phyloP scores from a whole-genome alignment of 2,329 filamentous ascomycete species.

The Drechslerella dactyloides region DNA sequence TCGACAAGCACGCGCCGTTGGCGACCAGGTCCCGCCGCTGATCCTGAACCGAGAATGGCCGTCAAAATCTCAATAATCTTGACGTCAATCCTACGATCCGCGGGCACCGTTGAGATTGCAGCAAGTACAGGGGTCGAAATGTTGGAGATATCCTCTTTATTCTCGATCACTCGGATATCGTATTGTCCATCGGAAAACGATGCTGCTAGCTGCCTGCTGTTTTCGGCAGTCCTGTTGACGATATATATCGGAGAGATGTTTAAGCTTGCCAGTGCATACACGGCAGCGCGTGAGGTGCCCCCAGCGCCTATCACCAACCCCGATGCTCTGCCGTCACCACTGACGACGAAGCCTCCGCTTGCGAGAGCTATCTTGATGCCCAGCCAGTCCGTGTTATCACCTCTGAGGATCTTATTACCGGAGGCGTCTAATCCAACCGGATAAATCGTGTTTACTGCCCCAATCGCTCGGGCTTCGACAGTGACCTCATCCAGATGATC shows the following conservation, averaged over 20 bases:
- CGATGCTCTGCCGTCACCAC: slow-evolving; percentile 60
- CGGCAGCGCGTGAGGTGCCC: slow-evolving; percentile 87
- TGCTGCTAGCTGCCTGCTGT: slow-evolving; percentile 70
- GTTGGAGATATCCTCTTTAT: slow-evolving; percentile 62
- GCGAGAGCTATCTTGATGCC: slow-evolving; percentile 85
- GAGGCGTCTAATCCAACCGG: slow-evolving; percentile 60
- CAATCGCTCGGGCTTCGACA: slow-evolving; percentile 78
- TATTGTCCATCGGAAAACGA: slow-evolving; percentile 78
- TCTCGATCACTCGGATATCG: slow-evolving; percentile 67
- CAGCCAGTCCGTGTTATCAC: slow-evolving; percentile 94
- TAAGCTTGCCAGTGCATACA: slow-evolving; percentile 84
- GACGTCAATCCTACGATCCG: slow-evolving; percentile 79
- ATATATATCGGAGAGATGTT: slow-evolving; percentile 86
- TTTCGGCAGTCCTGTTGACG: slow-evolving; percentile 75
- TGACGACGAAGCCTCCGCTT: slow-evolving; percentile 67
- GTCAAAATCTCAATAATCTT: slow-evolving; percentile 71
- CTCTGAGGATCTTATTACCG: slow-evolving; percentile 67
- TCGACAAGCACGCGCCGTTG: slow-evolving; percentile 73
- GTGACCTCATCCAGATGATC: slow-evolving; percentile 79
- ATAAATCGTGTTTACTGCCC: slow-evolving; percentile 93
- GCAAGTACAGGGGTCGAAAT: slow-evolving; percentile 64
- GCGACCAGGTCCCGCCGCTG: slow-evolving; percentile 57
- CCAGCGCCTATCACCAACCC: slow-evolving; percentile 89
- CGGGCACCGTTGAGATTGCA: slow-evolving; percentile 84
- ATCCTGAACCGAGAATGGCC: slow-evolving; percentile 61